Percentiles rank a stretch among this genome's conserved stretches.
Evolutionary conservation across 2,329 filamentous ascomycete species (phyloP).

Genomic region (Pseudogymnoascus pannorum): DNA sequence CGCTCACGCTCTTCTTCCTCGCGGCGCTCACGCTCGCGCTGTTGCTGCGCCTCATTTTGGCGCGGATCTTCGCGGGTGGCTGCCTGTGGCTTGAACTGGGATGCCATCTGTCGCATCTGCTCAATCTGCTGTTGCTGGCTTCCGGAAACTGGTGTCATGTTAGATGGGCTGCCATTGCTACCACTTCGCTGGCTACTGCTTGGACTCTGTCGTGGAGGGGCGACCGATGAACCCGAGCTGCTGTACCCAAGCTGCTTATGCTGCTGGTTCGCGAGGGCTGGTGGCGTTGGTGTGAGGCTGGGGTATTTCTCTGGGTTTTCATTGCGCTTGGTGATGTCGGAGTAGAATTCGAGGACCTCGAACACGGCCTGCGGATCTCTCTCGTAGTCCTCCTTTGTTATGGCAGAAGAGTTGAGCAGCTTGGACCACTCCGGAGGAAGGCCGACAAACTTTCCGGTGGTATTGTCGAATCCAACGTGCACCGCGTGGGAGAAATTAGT

Average conservation of each 20-base stretch:
- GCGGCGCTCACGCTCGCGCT: constrained; percentile 42
- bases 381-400: constrained; percentile 97
- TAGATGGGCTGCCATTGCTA: constrained; percentile 28
- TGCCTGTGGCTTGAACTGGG: constrained; percentile 47
- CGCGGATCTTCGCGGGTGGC: constrained; percentile 44
- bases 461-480: constrained; percentile 93
- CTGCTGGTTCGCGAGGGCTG: constrained; percentile 42
- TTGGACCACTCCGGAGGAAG: constrained; percentile 96
- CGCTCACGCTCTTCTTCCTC: constrained; percentile 60
- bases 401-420: constrained; percentile 87
- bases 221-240: constrained; percentile 46
- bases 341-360: constrained; percentile 79
- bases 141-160: constrained; percentile 38
- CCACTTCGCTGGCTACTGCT: constrained; percentile 36
- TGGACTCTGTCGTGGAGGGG: constrained; percentile 60
- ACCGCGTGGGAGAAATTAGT: constrained; percentile 97
- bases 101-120: constrained; percentile 50
- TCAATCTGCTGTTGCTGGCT: constrained; percentile 43
- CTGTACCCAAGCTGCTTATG: constrained; percentile 59
- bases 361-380: constrained; percentile 85
- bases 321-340: constrained; percentile 69
- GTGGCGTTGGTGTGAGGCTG: constrained; percentile 60
- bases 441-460: constrained; percentile 90
- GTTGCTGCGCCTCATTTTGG: constrained; percentile 53
- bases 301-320: constrained; percentile 64